Evolutionary conservation across 306 rosid species (phyloP).

Genomic region (Benincasa hispida): DNA sequence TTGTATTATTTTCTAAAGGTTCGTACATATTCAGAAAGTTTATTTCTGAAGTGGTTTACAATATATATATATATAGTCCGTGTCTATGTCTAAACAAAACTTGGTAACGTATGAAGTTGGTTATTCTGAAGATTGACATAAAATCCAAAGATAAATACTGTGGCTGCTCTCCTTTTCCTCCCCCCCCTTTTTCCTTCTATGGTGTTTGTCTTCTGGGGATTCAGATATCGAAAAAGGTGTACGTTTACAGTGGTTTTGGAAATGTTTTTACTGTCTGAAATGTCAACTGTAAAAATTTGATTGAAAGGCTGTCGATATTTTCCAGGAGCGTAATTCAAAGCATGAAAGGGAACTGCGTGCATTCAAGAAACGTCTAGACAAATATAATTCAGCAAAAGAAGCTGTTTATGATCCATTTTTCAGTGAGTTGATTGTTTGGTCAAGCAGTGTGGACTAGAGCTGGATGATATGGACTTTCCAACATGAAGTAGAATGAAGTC

Average conservation of each 20-base stretch:
- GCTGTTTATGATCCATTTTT: slow-evolving; percentile 68
- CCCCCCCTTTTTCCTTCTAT: neutral
- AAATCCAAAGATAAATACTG: neutral
- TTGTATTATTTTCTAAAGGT: neutral
- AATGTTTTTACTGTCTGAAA: neutral
- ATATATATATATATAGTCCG: neutral
- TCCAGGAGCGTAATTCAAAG: slow-evolving; percentile 61
- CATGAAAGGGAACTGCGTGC: slow-evolving; percentile 84
- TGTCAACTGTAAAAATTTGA: neutral
- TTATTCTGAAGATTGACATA: neutral
- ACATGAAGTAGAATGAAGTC: neutral
- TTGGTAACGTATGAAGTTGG: neutral
- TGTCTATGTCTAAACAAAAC: neutral
- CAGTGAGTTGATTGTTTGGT: slow-evolving; percentile 30
- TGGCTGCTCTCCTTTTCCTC: neutral
- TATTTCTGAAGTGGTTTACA: neutral
- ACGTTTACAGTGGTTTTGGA: neutral
- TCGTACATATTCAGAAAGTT: neutral
- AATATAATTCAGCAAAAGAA: slow-evolving; percentile 68
- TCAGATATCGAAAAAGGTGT: neutral
- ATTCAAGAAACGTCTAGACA: slow-evolving; percentile 72
- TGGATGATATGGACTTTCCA: neutral
- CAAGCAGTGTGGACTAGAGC: slow-evolving; percentile 2
- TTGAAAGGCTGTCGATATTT: neutral
- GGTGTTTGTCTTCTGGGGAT: neutral